These are phyloP conservation scores for Russula sp. DNA, from an alignment of 768 basidiomycete species.

Conservation along the genomic window DNA sequence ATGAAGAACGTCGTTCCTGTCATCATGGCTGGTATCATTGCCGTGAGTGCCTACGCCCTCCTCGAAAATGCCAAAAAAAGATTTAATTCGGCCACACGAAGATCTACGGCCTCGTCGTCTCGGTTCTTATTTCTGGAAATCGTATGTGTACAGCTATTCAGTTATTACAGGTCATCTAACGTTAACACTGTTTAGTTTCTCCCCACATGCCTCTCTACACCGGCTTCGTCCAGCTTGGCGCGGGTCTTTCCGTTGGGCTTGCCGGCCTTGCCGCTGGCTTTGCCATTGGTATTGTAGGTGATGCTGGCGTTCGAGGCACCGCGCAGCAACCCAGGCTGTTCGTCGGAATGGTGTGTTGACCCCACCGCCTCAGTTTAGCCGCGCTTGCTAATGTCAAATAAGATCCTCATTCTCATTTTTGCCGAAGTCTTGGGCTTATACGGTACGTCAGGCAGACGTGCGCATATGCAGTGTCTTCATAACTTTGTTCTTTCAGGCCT, in stretches of 20 bases:
- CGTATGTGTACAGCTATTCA: constrained; percentile 61
- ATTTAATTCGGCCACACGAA: constrained; percentile 38
- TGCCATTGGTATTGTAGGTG: constrained; percentile 97
- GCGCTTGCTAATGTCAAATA: not conserved
- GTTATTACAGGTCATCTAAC: not conserved
- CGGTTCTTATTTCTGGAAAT: constrained; percentile 83
- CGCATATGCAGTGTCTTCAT: not conserved
- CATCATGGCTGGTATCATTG: constrained; percentile 99
- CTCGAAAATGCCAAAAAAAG: too few relatives aligned
- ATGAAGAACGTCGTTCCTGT: constrained; percentile 79
- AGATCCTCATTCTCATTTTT: constrained; percentile 87
- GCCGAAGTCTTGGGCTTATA: constrained; percentile 92
- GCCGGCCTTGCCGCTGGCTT: constrained; percentile 97
- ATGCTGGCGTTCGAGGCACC: constrained; percentile 95
- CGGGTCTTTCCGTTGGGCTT: constrained; percentile 86
- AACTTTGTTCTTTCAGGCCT: constrained; percentile 26
- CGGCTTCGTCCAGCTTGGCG: constrained; percentile 91
- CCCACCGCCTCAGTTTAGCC: not conserved
- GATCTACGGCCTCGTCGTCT: constrained; percentile 99
- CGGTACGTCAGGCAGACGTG: constrained; percentile 33
- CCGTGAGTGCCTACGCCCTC: constrained; percentile 96
- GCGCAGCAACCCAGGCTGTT: constrained; percentile 93
- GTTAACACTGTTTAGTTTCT: constrained; percentile 7
- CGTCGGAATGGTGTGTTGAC: constrained; percentile 73
- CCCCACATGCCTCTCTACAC: constrained; percentile 56